Evolutionary conservation across 2,329 filamentous ascomycete genomes (phyloP).

Genomic region (Beauveria medogensis): DNA sequence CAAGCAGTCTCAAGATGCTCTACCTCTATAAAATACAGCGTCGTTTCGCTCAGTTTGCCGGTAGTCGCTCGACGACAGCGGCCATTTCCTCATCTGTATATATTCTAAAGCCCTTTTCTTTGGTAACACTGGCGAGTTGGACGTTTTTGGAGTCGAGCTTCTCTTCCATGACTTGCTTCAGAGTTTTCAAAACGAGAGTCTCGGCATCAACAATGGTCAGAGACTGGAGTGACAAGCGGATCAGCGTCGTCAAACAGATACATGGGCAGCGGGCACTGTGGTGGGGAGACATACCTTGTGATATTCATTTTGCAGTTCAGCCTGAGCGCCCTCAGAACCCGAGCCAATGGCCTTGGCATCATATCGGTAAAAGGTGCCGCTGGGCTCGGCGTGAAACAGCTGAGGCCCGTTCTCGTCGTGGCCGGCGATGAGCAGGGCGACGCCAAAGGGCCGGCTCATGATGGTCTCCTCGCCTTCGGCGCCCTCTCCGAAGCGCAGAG

Average conservation of each 20-base stretch:
- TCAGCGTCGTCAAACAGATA: neutral
- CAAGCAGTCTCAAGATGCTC: slow-evolving; percentile 4
- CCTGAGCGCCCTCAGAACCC: slow-evolving; percentile 93
- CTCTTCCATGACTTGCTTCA: slow-evolving; percentile 99
- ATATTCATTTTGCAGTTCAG: slow-evolving; percentile 96
- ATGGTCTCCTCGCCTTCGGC: slow-evolving; percentile 97
- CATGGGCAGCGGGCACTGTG: neutral
- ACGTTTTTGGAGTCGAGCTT: slow-evolving; percentile 99
- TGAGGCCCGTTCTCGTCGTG: slow-evolving; percentile 96
- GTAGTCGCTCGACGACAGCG: slow-evolving; percentile 76
- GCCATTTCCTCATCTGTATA: slow-evolving; percentile 98
- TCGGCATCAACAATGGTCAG: slow-evolving; percentile 89
- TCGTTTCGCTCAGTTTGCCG: slow-evolving; percentile 44
- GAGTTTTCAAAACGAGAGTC: slow-evolving; percentile 88
- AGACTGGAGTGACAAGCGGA: slow-evolving; percentile 43
- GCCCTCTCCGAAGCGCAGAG: slow-evolving; percentile 91
- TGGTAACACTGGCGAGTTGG: slow-evolving; percentile 93
- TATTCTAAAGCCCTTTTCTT: slow-evolving; percentile 96
- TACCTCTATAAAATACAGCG: slow-evolving; percentile 15
- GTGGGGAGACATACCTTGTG: slow-evolving; percentile 58
- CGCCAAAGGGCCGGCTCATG: slow-evolving; percentile 95
- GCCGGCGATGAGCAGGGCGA: slow-evolving; percentile 90
- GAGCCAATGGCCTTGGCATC: slow-evolving; percentile 98
- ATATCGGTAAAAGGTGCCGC: slow-evolving; percentile 97
- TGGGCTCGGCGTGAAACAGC: slow-evolving; percentile 96